Base-by-base conservation (phyloP, 176 grass and related monocot species). In the Musa schizocarpa region DNA sequence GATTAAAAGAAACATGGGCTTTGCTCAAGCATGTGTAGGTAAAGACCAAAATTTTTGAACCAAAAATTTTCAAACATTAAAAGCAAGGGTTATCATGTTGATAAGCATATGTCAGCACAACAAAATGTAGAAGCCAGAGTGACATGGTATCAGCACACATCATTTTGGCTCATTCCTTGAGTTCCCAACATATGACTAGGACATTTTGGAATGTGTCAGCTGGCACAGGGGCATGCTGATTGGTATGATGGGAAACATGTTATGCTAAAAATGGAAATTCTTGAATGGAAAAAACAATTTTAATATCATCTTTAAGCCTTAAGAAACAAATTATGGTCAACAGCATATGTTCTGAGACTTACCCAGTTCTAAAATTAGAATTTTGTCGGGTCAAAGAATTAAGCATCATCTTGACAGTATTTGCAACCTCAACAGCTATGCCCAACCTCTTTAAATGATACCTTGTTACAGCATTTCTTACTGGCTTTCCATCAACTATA, bases 381-480 rank as follows among this genome's bases (percentile, higher is more conserved):
- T 92, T 88, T 82, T 87, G 69, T 78, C 85, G 77, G 81, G 88
- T 64, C 68, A 97, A 88, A 25, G 78, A 66, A 80, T 88, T 79
- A 68, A 91, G 49, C 53, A 71, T 84, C 64, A 65, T 76, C 70
- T 72, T 83, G 71, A 91, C 68, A 66, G 66, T 97, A 78, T 81
- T 87, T 50, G 78, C 84, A 79, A 93, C 76, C 78, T 93, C 82
- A 82, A 81, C 80, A 82, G 23, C 19, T 65, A 98, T 91, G 77
- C 88, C 90, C 72, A 93, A 82, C 72, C 90, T 89, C 77, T 87
- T 91, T 63, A 98, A 75, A 84, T 98, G 95, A 84, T 98, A 98
- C 63, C 29, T 74, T 83, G 95, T 93, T 65, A 98, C 90, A 81
- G 90, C 78, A 73, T 86, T 82, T 21, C 94, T 82, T 73, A 93